Conservation (phyloP, 1,284 basidiomycete species). For the Ganoderma lingzhi region DNA sequence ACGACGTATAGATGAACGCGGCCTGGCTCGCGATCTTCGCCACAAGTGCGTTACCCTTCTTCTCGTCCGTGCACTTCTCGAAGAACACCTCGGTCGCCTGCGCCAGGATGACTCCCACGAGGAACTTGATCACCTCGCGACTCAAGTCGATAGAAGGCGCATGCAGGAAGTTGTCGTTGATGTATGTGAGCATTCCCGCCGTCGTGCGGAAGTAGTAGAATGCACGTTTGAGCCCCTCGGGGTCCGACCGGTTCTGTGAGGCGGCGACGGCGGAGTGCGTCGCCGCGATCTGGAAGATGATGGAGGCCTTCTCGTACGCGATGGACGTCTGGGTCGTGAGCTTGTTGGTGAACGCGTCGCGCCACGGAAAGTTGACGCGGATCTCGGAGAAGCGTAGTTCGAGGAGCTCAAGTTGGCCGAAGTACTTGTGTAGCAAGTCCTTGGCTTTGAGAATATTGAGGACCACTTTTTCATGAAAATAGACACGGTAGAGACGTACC, state of each 20-base stretch:
- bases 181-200: slow-evolving; percentile 97
- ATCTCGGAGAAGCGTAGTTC: slow-evolving; percentile 98
- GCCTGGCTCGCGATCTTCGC: slow-evolving; percentile 89
- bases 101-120: slow-evolving; percentile 87
- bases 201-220: slow-evolving; percentile 95
- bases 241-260: slow-evolving; percentile 83
- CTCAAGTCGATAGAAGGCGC: slow-evolving; percentile 98
- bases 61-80: slow-evolving; percentile 93
- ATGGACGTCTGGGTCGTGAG: slow-evolving; percentile 95
- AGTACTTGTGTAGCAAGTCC: slow-evolving; percentile 98
- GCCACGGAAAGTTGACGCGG: slow-evolving; percentile 95
- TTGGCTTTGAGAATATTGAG: slow-evolving; percentile 62
- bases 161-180: slow-evolving; percentile 99
- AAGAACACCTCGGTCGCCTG: slow-evolving; percentile 98
- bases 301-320: slow-evolving; percentile 97
- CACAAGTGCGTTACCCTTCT: slow-evolving; percentile 83
- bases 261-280: slow-evolving; percentile 93
- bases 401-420: slow-evolving; percentile 97
- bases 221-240: slow-evolving; percentile 94
- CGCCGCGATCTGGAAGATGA: slow-evolving; percentile 96
- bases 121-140: slow-evolving; percentile 93
- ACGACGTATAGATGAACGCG: slow-evolving; percentile 79
- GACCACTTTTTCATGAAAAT: background rate
- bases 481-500: slow-evolving; percentile 57
- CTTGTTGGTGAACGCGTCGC: slow-evolving; percentile 96